Evolutionary conservation across 2,329 filamentous ascomycete species (phyloP).

Genomic region (Pseudogymnoascus sp.): DNA sequence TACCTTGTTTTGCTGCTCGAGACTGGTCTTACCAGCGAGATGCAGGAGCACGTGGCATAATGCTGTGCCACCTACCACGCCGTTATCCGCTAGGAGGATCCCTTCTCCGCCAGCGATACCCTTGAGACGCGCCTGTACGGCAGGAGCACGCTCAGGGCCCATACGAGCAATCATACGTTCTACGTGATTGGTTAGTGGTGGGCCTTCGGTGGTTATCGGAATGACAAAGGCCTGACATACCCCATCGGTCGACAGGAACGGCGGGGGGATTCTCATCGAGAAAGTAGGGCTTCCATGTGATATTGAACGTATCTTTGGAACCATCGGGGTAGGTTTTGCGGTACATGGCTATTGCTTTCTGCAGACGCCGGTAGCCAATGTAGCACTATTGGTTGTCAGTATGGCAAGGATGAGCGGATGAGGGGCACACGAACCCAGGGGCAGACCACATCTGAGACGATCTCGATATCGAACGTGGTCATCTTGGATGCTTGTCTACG

Average conservation of each 20-base stretch:
- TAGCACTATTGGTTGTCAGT: constrained; percentile 45
- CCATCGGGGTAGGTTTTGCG: constrained; percentile 49
- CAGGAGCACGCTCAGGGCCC: neutral
- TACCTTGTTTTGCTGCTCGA: constrained; percentile 44
- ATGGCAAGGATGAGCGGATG: neutral
- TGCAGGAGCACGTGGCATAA: neutral
- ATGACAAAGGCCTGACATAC: neutral
- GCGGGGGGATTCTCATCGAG: constrained; percentile 42
- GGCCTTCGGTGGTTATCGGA: neutral
- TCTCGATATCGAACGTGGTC: constrained; percentile 68
- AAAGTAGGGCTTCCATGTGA: constrained; percentile 74
- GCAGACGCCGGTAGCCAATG: constrained; percentile 68
- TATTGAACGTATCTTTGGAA: constrained; percentile 60
- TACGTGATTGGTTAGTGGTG: neutral
- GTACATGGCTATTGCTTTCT: constrained; percentile 62
- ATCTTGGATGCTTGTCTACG: constrained; percentile 36
- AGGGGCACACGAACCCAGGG: constrained; percentile 38
- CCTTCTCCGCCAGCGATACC: neutral
- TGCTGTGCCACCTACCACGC: neutral
- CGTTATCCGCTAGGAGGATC: neutral
- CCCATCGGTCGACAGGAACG: neutral
- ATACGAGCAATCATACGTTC: neutral
- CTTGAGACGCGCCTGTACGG: neutral
- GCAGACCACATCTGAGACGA: constrained; percentile 77
- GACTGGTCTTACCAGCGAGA: neutral